Base-by-base conservation (phyloP, 192 early-diverging fungal genomes). In the Podila epigama region DNA sequence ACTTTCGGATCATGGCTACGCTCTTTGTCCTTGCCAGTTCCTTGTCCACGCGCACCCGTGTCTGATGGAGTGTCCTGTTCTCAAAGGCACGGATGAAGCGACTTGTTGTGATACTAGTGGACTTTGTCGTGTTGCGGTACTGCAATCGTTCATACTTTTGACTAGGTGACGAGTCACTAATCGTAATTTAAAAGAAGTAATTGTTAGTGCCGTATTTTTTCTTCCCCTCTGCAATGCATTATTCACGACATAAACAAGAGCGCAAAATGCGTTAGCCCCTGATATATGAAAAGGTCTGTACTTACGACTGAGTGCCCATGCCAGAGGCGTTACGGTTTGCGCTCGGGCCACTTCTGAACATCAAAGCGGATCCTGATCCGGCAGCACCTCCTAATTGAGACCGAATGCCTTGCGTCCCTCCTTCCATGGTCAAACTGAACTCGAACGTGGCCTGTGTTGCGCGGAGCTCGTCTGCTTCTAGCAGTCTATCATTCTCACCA, bases 1-100 rank as follows among this genome's bases (percentile, higher is more conserved):
- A 93, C 51, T 82, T 85, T 7, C 92, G 81, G 41, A 82, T 82
- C 42, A 92, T 79, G 16, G 84, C 70, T 1, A 93, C 89, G 20
- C 81, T 88, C 22, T 84, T 81, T 2, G 83, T 79, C 28, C 79
- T 68, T 3, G 81, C 81, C 27, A 79, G 59, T 54, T 87, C 89
- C 53, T 89, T 68, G 66, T 77, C 55, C 0, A 35, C 55, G 13
- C 44, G 33, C 7, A 55, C 36, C 10, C 51, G 66, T 9, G 50
- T 32, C 20, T 32, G 29, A 9, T 34, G 56, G 31, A 60, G 66
- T 29, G 52, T 34, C 48, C 48, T 77, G 20, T 13, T 22, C 25
- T 77, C 73, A 37, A 59, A 64, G 3, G 48, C 66, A 6, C 59
- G 58, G 20, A 58, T 68, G 51, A 64, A 77, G 6, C 35, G 66